Conservation (phyloP, 345 rosid genomes). For the Camelina hispida region DNA sequence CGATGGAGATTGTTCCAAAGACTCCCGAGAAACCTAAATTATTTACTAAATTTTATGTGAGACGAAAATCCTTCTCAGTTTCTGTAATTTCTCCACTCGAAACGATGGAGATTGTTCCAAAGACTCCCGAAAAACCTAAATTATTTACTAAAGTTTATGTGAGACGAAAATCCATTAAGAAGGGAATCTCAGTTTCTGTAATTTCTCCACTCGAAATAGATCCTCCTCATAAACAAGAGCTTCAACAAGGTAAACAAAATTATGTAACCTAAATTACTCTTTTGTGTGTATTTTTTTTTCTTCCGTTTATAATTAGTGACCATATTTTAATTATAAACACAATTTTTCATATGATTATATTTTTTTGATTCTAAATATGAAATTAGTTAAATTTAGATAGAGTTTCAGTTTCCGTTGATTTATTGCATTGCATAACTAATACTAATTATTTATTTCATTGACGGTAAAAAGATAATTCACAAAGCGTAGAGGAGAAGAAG, state of each 20-base stretch:
- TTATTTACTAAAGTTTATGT: no score
- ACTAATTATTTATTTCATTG: neutral
- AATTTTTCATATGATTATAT: no score
- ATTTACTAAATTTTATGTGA: constrained; percentile 4
- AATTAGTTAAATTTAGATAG: no score
- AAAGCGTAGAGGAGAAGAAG: no score
- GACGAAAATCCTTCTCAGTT: neutral
- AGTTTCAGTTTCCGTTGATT: no score
- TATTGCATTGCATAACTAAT: neutral
- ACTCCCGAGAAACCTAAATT: constrained; percentile 17
- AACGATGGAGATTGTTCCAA: no score
- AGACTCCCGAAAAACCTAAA: no score
- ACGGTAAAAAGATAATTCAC: no score
- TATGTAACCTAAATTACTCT: neutral
- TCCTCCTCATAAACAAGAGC: neutral
- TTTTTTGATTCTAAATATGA: neutral
- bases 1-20: constrained; percentile 5
- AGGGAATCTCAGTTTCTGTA: no score
- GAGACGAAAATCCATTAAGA: neutral
- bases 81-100: no score
- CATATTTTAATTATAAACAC: no score
- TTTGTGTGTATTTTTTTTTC: no score
- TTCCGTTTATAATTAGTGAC: neutral
- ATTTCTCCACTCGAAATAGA: neutral
- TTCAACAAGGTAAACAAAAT: neutral